These are phyloP conservation scores for Naganishia antarctica DNA, from an alignment of 768 basidiomycete species.

Conservation along the genomic window DNA sequence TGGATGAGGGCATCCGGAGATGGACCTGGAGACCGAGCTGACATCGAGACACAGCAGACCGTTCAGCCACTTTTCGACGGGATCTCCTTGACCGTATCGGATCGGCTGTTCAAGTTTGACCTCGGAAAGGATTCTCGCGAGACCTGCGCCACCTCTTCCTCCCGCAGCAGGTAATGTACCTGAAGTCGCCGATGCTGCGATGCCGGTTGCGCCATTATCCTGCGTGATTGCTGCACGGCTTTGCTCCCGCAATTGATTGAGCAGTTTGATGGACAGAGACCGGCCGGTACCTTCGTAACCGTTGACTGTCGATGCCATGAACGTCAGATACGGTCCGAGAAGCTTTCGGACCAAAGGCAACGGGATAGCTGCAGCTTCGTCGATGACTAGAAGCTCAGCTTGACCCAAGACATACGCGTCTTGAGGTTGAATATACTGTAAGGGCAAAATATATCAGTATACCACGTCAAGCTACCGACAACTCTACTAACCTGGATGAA, in stretches of 20 bases:
- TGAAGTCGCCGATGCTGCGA: slow-evolving; percentile 48
- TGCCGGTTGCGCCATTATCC: slow-evolving; percentile 53
- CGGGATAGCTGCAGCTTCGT: slow-evolving; percentile 97
- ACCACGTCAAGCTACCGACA: neutral
- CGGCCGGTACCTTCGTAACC: slow-evolving; percentile 99
- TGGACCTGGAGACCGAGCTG: slow-evolving; percentile 55
- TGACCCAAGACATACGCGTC: slow-evolving; percentile 97
- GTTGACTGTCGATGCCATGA: slow-evolving; percentile 98
- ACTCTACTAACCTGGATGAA: slow-evolving; percentile 72
- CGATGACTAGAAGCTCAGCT: slow-evolving; percentile 94
- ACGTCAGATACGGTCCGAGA: slow-evolving; percentile 89
- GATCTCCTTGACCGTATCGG: slow-evolving; percentile 78
- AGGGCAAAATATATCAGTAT: neutral
- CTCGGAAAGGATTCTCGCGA: slow-evolving; percentile 74
- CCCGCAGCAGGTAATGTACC: slow-evolving; percentile 11
- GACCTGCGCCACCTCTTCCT: slow-evolving; percentile 29
- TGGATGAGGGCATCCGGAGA: slow-evolving; percentile 85
- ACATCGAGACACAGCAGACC: slow-evolving; percentile 84
- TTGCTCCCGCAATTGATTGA: slow-evolving; percentile 91
- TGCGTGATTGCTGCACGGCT: slow-evolving; percentile 73
- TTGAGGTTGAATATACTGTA: slow-evolving; percentile 96
- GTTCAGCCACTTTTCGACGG: slow-evolving; percentile 93
- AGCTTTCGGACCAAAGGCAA: slow-evolving; percentile 91
- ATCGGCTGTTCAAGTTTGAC: slow-evolving; percentile 94
- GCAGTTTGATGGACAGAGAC: slow-evolving; percentile 92